phyloP scores from a whole-genome alignment of 495 filamentous ascomycete genomes.

The Hypoxylon trugodes region DNA sequence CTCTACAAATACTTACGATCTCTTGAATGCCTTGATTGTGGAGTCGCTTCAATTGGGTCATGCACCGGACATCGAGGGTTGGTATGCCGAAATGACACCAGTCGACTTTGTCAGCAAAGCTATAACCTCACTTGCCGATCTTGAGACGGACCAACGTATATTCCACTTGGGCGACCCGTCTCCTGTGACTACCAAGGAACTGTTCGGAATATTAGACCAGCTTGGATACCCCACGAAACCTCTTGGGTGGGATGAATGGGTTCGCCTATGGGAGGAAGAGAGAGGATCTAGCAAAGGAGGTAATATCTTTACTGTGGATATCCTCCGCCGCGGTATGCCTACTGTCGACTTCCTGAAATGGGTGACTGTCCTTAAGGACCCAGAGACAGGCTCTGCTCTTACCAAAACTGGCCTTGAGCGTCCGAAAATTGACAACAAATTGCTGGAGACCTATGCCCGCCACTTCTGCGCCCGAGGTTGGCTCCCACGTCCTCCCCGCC shows the following conservation, averaged over 20 bases:
- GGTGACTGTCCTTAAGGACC: slow-evolving; percentile 69
- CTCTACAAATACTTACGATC: slow-evolving; percentile 73
- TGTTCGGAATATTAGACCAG: slow-evolving; percentile 64
- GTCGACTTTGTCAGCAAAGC: slow-evolving; percentile 74
- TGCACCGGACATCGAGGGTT: slow-evolving; percentile 68
- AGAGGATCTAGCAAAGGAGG: slow-evolving; percentile 64
- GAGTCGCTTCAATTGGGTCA: slow-evolving; percentile 71
- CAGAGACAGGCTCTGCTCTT: slow-evolving; percentile 63
- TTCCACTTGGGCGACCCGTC: slow-evolving; percentile 74
- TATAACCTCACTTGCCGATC: slow-evolving; percentile 66
- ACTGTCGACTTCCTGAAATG: slow-evolving; percentile 61
- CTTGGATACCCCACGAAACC: slow-evolving; percentile 70
- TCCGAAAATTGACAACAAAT: slow-evolving; percentile 64
- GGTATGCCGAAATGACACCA: slow-evolving; percentile 77
- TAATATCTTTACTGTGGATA: slow-evolving; percentile 72
- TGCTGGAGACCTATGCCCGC: slow-evolving; percentile 71
- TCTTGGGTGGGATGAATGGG: slow-evolving; percentile 70
- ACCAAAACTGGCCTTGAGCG: slow-evolving; percentile 58
- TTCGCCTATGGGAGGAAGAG: slow-evolving; percentile 67
- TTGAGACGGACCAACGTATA: slow-evolving; percentile 61
- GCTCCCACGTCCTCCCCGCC: slow-evolving; percentile 63
- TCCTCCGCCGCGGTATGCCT: slow-evolving; percentile 71
- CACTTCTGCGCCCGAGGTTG: slow-evolving; percentile 76
- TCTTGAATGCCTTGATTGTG: slow-evolving; percentile 70
- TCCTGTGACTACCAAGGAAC: slow-evolving; percentile 61